A percentile compares a stretch with the other conserved stretches of the same genome.
phyloP scores from a whole-genome alignment of 768 basidiomycete genomes.

The Boletus tylopilopsis region DNA sequence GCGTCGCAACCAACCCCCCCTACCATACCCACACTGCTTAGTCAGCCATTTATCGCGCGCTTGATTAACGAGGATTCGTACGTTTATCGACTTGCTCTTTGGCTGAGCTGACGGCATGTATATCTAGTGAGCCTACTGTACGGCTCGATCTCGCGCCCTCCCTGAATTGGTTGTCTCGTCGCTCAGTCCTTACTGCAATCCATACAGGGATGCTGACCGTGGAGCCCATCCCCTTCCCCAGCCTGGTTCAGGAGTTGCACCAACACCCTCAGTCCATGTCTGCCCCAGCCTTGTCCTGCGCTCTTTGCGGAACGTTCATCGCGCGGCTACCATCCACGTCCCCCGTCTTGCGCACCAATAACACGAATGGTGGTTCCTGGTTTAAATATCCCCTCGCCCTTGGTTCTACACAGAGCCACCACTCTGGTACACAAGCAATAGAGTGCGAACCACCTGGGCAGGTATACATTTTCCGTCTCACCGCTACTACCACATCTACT shows the following conservation, averaged over 20 bases:
- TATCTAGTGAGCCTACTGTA: slow-evolving; percentile 79
- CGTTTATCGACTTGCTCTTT: slow-evolving; percentile 32
- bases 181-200: slow-evolving; percentile 80
- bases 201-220: slow-evolving; percentile 83
- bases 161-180: slow-evolving; percentile 89
- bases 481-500: slow-evolving; percentile 25
- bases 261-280: slow-evolving; percentile 41
- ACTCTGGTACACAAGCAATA: slow-evolving; percentile 27
- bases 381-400: slow-evolving; percentile 52
- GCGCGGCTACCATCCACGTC: slow-evolving; percentile 40
- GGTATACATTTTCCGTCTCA: slow-evolving; percentile 68
- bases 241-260: slow-evolving; percentile 55
- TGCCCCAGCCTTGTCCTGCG: slow-evolving; percentile 58
- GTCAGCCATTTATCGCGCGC: slow-evolving; percentile 74
- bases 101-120: slow-evolving; percentile 7
- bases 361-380: slow-evolving; percentile 51
- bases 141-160: slow-evolving; percentile 93
- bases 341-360: slow-evolving; percentile 31
- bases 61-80: slow-evolving; percentile 82
- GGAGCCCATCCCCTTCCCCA: slow-evolving; percentile 71
- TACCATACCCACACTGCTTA: slow-evolving; percentile 67
- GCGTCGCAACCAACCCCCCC: slow-evolving; percentile 56
- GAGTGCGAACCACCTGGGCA: slow-evolving; percentile 36
- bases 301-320: slow-evolving; percentile 66
- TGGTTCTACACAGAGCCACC: slow-evolving; percentile 25